A percentile compares a stretch with the other conserved stretches of the same genome.
These are phyloP conservation scores for Chrysopogon serrulatus DNA, from an alignment of 176 grass and related monocot genomes.

Conservation along the genomic window DNA sequence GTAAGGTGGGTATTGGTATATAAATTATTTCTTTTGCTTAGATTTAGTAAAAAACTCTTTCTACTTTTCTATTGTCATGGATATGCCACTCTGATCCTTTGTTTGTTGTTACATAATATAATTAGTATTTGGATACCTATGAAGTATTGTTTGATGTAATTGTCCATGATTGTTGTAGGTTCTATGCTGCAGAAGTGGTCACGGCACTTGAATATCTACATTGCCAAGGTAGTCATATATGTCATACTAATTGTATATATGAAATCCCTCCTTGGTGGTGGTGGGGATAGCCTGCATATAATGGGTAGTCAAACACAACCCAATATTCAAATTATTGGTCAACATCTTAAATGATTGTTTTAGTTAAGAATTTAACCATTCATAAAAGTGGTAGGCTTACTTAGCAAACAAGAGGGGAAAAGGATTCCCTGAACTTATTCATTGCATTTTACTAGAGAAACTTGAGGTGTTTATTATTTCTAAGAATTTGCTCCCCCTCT, in stretches of 20 bases:
- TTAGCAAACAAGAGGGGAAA: background rate
- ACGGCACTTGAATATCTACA: conserved; percentile 91
- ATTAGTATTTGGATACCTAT: background rate
- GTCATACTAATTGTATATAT: background rate
- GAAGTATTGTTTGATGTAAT: background rate
- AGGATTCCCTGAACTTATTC: background rate
- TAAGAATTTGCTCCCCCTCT: background rate
- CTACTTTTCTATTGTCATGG: background rate
- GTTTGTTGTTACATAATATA: background rate
- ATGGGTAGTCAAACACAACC: background rate
- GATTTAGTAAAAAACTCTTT: background rate
- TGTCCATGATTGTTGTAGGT: conserved; percentile 41
- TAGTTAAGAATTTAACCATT: background rate
- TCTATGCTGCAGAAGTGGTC: conserved; percentile 92
- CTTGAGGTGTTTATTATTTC: background rate
- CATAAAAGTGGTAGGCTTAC: background rate
- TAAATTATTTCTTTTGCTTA: background rate
- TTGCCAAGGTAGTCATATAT: conserved; percentile 66
- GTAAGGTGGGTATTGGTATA: conserved; percentile 63
- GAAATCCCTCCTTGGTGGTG: background rate
- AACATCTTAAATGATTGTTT: background rate
- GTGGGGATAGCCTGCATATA: background rate
- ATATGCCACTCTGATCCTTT: background rate
- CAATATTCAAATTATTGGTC: background rate
- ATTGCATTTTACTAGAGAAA: background rate